Base-by-base conservation (phyloP, 345 rosid species). In the Physaria fendleri region DNA sequence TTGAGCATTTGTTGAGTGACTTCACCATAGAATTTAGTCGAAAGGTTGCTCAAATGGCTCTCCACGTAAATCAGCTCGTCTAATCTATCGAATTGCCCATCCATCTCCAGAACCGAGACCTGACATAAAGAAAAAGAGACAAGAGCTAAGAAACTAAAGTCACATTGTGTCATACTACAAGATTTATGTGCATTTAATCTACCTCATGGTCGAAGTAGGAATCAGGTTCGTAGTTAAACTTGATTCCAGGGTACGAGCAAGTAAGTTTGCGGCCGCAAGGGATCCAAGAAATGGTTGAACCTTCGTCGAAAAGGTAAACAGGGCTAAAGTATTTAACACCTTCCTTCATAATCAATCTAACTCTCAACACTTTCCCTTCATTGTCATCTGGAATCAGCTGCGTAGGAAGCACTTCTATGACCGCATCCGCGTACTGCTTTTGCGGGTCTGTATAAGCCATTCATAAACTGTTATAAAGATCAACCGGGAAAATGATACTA, bases 261-360 rank as follows among this genome's bases (percentile, higher is more conserved):
- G 94, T 83, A 50, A 92, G 99, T 69, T 88, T 92, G 59, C 99
- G 85, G 20, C 99, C 99, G 8, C 99, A 93, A 1, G 99, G 99
- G 6, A 93, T 87, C 99, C 97, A 93, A 4, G 84, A 78, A 28
- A 93, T 66, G 39, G 97, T 66, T 21, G 97, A 93, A 34, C 99
- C 99, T 78, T 93, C 99, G 49, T 93, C 99, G 16, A 93, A 93
- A 39, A 93, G 77, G 71, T 93, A 89, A 30, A 93, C 95, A 0
- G 99, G 97, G 69, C 72, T 93, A 75, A 93, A 93, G 73, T 76
- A 64, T 34, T 88, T 67, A 14, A 89, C 94, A 12, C 91, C 99
- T 81, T 93, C 99, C 69, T 85, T 93, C 97, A 86, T 88, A 51
- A 93, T 93, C 80, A 93, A 8, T 77, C 56, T 79, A n/a, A 89